Conservation (phyloP, 768 basidiomycete genomes). For the Mycena olivaceomarginata region DNA sequence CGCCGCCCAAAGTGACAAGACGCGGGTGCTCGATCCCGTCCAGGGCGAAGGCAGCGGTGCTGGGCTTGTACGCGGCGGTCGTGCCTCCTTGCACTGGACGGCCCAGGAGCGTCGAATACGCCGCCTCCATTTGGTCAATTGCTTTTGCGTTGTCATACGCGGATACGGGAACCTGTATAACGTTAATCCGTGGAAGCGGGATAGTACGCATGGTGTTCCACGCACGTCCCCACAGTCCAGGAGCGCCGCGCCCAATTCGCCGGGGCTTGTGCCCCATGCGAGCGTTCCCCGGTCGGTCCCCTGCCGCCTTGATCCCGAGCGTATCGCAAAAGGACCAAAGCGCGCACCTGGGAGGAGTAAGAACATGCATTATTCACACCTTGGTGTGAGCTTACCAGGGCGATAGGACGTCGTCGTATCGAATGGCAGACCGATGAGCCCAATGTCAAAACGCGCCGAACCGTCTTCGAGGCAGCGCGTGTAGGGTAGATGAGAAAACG, state of each 20-base stretch:
- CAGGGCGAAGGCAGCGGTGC: constrained; percentile 61
- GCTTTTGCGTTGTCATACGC: constrained; percentile 80
- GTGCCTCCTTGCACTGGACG: constrained; percentile 61
- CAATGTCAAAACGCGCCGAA: constrained; percentile 69
- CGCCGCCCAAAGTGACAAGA: constrained; percentile 80
- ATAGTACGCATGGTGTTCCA: not conserved
- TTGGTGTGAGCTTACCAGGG: constrained; percentile 55
- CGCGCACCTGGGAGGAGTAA: constrained; percentile 71
- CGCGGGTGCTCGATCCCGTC: constrained; percentile 79
- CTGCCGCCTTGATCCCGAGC: constrained; percentile 73
- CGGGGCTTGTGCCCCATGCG: constrained; percentile 71
- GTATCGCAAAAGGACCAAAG: constrained; percentile 79
- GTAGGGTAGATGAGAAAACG: constrained; percentile 83
- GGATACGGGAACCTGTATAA: constrained; percentile 69
- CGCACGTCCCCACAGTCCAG: constrained; percentile 80
- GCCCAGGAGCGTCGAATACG: constrained; percentile 75
- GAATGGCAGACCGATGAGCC: constrained; percentile 76
- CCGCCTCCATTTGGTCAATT: constrained; percentile 80
- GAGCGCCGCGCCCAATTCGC: constrained; percentile 62
- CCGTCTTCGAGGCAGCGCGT: constrained; percentile 50
- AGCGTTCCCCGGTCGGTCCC: constrained; percentile 64
- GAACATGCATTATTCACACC: not conserved
- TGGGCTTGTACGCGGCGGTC: constrained; percentile 42
- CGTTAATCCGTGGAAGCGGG: constrained; percentile 44
- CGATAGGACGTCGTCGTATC: constrained; percentile 69